These are phyloP conservation scores for Guadua angustifolia DNA, from an alignment of 176 grass and related monocot genomes.

Conservation along the genomic window DNA sequence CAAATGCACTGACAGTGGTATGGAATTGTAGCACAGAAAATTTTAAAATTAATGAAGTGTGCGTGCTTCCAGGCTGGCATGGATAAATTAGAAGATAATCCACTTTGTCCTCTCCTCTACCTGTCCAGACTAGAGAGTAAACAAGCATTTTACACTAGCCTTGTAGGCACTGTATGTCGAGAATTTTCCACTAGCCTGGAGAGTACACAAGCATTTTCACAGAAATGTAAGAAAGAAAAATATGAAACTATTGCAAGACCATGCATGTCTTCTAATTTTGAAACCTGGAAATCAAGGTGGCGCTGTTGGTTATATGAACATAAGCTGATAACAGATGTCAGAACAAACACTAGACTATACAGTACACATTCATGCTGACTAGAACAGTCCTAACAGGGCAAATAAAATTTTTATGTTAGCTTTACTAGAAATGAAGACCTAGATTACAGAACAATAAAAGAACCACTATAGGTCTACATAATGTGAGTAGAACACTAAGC, in stretches of 20 bases:
- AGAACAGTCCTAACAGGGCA: slow-evolving; percentile 25
- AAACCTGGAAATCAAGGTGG: slow-evolving; percentile 28
- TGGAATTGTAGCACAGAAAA: neutral
- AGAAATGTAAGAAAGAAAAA: slow-evolving; percentile 22
- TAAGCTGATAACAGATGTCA: slow-evolving; percentile 19
- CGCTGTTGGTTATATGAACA: neutral
- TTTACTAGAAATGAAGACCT: slow-evolving; percentile 13
- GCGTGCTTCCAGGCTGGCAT: neutral
- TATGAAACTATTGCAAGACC: slow-evolving; percentile 18
- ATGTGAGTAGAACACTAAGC: neutral
- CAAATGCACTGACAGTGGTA: slow-evolving; percentile 13
- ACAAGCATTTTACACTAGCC: neutral
- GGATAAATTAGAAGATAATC: slow-evolving; percentile 12
- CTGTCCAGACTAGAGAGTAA: neutral
- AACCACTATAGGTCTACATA: slow-evolving; percentile 23
- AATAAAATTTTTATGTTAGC: slow-evolving; percentile 22
- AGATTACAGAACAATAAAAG: slow-evolving; percentile 14
- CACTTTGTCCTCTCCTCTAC: neutral
- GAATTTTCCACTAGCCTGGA: neutral
- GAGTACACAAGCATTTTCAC: neutral
- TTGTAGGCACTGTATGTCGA: neutral
- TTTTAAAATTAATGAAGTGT: slow-evolving; percentile 1
- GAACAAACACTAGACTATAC: slow-evolving; percentile 23
- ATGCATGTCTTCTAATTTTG: slow-evolving; percentile 20
- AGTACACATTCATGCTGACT: slow-evolving; percentile 13